Percentiles rank a stretch among this genome's conserved stretches.
Conservation (phyloP, 306 rosid genomes). For the Ormosia semicastrata region DNA sequence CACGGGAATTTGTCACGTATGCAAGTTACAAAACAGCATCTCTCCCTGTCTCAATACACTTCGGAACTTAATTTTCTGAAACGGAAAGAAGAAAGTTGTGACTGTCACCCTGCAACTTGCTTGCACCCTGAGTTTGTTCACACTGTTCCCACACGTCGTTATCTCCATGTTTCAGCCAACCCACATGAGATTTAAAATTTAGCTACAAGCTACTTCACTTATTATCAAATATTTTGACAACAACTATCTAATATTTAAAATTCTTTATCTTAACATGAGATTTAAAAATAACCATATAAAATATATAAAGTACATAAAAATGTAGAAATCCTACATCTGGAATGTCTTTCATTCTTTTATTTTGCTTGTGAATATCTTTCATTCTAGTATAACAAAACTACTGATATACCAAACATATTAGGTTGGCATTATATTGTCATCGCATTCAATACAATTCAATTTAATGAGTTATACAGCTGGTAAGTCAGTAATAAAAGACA, state of each 20-base stretch:
- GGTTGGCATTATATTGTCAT: background rate
- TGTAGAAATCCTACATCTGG: background rate
- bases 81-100: background rate
- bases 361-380: background rate
- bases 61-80: background rate
- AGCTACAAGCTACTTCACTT: background rate
- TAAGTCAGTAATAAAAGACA: background rate
- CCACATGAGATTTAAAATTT: background rate
- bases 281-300: background rate
- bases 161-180: background rate
- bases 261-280: background rate
- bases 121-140: background rate
- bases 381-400: background rate
- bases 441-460: background rate
- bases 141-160: background rate
- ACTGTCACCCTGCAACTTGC: background rate
- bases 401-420: background rate
- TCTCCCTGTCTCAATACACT: background rate
- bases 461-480: background rate
- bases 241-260: background rate
- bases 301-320: background rate
- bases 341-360: background rate
- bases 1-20: constrained; percentile 25
- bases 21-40: constrained; percentile 1
- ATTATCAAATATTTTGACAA: background rate